Conservation (phyloP, 192 early-diverging fungal species). For the Cladochytrium replicatum region DNA sequence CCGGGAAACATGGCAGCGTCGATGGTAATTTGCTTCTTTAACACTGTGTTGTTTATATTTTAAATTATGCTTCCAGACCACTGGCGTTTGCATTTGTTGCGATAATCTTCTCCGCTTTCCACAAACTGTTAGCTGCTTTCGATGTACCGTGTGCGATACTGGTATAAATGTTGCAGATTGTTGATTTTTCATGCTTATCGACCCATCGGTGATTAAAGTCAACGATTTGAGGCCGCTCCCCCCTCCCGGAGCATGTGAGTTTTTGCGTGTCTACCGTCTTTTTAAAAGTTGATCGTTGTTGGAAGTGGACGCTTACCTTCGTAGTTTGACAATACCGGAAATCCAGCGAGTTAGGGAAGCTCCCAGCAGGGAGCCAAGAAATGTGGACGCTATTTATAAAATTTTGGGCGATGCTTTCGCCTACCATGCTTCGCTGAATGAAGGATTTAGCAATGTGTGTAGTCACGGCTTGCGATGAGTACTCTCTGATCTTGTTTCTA, state of each 20-base stretch:
- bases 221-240: slow-evolving; percentile 18
- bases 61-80: no score
- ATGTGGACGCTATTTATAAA: background rate
- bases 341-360: background rate
- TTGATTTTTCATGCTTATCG: background rate
- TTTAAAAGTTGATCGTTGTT: no score
- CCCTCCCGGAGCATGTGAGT: background rate
- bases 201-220: slow-evolving; percentile 12
- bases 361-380: background rate
- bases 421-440: background rate
- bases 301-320: no score
- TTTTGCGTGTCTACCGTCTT: no score
- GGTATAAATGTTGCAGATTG: slow-evolving; percentile 3
- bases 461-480: background rate
- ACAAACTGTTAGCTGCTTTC: slow-evolving; percentile 59
- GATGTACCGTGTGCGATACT: slow-evolving; percentile 87
- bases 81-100: slow-evolving; percentile 31
- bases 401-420: background rate
- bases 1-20: no score
- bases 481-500: background rate
- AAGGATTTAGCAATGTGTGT: background rate
- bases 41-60: no score
- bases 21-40: no score
- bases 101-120: slow-evolving; percentile 66
- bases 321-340: background rate